Evolutionary conservation across 495 filamentous ascomycete genomes (phyloP), one percentile per base, ranked within the genome.

Genomic region (Lophiotrema nucula): DNA sequence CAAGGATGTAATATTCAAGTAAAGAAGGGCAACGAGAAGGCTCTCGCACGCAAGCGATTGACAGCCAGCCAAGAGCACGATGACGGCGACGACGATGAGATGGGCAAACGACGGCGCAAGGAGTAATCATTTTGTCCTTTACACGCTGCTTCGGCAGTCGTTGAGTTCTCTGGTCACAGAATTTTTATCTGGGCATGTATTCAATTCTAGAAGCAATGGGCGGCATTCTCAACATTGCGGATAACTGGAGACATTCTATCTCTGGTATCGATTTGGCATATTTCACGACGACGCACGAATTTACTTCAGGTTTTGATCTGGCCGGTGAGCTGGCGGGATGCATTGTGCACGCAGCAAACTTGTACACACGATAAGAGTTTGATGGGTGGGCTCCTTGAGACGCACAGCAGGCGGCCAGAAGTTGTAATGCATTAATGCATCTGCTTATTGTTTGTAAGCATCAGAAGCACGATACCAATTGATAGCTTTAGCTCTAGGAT

Each of bases 1-100:
- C 87, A 90, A 73, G 87, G 87, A 24, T 87, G 86, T 58, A 77
- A 87, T 33, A 89, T 90, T 61, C 83, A 84, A 49, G 88, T 89
- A 51, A 90, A 89, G 75, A 90, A 90, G 68, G 87, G 87, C n/a
- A 88, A 87, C 57, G 84, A 88, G 53, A 86, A 81, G 70, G 67
- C 71, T 13, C 31, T 68, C 47, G 67, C 68, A 38, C 60, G 71
- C 18, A 74, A 70, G 47, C 37, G 69, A 22, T 58, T 63, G 44
- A 65, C 55, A 6, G 47, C 60, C 67, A 53, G 66, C n/a, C 73
- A 80, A 24, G 65, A 70, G 16, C 73, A 76, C 18, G 78, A 79
- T 1, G 77, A 79, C 6, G 76, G 74, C 31, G 76, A 77, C 2
- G 78, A 56, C 10, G 67, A 70, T 16, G 50, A 54, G 3, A 24